Percentiles rank a stretch among this genome's conserved stretches.
Evolutionary conservation across 169 alveolate genomes (phyloP).

Genomic region (Haemoproteus tartakovskyi): DNA sequence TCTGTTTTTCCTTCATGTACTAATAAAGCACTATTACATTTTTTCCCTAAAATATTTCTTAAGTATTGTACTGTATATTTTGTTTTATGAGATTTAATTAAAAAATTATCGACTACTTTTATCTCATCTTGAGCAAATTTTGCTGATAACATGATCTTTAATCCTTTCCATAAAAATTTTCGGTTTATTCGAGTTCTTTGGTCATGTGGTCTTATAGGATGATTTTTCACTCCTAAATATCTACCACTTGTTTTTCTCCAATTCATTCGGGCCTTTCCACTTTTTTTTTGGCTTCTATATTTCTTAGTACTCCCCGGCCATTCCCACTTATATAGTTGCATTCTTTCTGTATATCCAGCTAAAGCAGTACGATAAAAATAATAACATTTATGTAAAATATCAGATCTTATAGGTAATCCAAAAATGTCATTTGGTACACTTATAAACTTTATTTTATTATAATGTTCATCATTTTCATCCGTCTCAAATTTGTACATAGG

Average conservation of each 20-base stretch:
- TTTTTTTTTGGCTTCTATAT: constrained; percentile 76
- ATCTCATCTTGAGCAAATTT: constrained; percentile 87
- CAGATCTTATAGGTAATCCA: constrained; percentile 82
- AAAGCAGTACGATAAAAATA: constrained; percentile 78
- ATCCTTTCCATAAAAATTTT: constrained; percentile 78
- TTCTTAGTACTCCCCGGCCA: constrained; percentile 85
- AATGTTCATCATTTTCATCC: constrained; percentile 53
- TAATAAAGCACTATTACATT: constrained; percentile 82
- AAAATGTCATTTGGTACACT: constrained; percentile 83
- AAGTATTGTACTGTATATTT: constrained; percentile 78
- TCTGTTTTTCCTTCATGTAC: constrained; percentile 81
- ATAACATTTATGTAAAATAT: constrained; percentile 80
- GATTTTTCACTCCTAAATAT: constrained; percentile 83
- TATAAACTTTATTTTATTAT: constrained; percentile 59
- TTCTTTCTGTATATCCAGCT: constrained; percentile 85
- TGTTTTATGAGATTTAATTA: constrained; percentile 82
- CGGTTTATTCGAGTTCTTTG: constrained; percentile 73
- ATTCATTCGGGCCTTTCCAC: constrained; percentile 85
- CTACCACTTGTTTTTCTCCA: constrained; percentile 87
- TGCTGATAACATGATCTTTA: constrained; percentile 80
- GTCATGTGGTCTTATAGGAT: constrained; percentile 83
- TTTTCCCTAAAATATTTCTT: constrained; percentile 76
- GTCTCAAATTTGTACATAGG: constrained; percentile 77
- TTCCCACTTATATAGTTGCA: constrained; percentile 86
- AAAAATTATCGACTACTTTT: constrained; percentile 81